These are phyloP conservation scores for Tranzscheliella williamsii DNA, from an alignment of 1,284 basidiomycete species.

Conservation along the genomic window DNA sequence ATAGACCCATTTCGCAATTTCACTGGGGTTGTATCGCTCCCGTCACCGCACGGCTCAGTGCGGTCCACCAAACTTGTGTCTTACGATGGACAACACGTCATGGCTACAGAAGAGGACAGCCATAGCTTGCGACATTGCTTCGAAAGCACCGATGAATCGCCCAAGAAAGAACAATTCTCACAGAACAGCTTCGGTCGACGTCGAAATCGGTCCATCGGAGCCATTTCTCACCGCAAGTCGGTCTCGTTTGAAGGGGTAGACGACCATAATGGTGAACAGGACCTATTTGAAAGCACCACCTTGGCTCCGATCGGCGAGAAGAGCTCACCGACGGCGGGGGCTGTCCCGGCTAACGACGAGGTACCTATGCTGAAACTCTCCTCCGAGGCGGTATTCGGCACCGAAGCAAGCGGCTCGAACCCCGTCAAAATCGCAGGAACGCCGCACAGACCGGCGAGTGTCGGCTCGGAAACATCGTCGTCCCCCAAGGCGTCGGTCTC, in stretches of 20 bases:
- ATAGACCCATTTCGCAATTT: constrained; percentile 52
- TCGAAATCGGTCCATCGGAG: constrained; percentile 26
- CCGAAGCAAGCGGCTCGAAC: background rate
- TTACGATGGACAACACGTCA: constrained; percentile 36
- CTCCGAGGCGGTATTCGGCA: no score
- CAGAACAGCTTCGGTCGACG: constrained; percentile 4
- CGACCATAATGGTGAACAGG: background rate
- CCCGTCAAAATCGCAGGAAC: background rate
- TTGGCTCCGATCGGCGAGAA: constrained; percentile 35
- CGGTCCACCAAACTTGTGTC: constrained; percentile 31
- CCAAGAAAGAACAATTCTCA: constrained; percentile 2
- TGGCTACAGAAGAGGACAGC: constrained; percentile 31
- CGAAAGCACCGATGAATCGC: constrained; percentile 18
- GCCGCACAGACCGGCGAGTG: background rate
- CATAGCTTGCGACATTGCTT: constrained; percentile 6
- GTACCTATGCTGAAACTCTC: constrained; percentile 5
- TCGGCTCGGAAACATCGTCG: background rate
- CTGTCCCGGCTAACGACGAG: constrained; percentile 5
- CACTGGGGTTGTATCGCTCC: constrained; percentile 32
- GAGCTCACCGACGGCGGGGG: constrained; percentile 5
- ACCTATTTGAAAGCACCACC: background rate
- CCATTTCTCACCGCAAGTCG: constrained; percentile 33
- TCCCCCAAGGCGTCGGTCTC: constrained; percentile 9
- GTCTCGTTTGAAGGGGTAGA: constrained; percentile 35
- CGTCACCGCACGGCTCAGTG: constrained; percentile 36